These are phyloP conservation scores for Psilocybe mexicana DNA, from an alignment of 1,284 basidiomycete genomes.

Conservation along the genomic window DNA sequence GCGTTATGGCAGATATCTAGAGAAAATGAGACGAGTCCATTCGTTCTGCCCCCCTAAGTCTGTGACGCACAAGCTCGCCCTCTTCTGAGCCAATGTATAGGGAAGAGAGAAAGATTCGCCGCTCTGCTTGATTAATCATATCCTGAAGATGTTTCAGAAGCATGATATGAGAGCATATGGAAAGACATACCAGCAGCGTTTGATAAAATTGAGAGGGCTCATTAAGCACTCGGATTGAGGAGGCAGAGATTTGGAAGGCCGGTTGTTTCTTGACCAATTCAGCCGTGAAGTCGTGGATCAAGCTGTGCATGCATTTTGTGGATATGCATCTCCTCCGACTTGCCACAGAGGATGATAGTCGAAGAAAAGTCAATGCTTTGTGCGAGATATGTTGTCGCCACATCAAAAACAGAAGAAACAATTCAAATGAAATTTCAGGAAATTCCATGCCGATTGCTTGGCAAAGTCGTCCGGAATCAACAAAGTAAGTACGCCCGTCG, in stretches of 20 bases:
- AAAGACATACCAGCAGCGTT: constrained; percentile 36
- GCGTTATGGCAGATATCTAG: constrained; percentile 71
- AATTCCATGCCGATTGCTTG: constrained; percentile 5
- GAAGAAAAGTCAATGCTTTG: constrained; percentile 1
- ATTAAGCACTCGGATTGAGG: constrained; percentile 36
- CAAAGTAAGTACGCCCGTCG: not conserved
- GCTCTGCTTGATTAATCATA: constrained; percentile 72
- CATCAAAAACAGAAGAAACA: constrained; percentile 1
- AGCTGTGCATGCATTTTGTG: constrained; percentile 30
- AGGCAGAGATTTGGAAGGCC: constrained; percentile 37
- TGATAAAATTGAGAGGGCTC: constrained; percentile 43
- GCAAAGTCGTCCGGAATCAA: not conserved
- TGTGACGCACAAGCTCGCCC: constrained; percentile 57
- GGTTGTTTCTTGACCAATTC: constrained; percentile 40
- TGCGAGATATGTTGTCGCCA: constrained; percentile 3
- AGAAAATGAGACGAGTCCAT: constrained; percentile 4
- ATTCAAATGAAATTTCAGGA: not conserved
- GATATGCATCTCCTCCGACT: constrained; percentile 24
- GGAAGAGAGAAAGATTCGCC: constrained; percentile 84
- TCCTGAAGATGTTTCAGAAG: constrained; percentile 43
- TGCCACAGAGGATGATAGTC: not conserved
- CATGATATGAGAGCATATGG: not conserved
- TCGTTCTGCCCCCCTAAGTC: not conserved
- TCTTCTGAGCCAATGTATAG: constrained; percentile 80
- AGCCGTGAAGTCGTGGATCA: constrained; percentile 38